Evolutionary conservation across 345 rosid genomes (phyloP).

Genomic region (Citrus inodora): DNA sequence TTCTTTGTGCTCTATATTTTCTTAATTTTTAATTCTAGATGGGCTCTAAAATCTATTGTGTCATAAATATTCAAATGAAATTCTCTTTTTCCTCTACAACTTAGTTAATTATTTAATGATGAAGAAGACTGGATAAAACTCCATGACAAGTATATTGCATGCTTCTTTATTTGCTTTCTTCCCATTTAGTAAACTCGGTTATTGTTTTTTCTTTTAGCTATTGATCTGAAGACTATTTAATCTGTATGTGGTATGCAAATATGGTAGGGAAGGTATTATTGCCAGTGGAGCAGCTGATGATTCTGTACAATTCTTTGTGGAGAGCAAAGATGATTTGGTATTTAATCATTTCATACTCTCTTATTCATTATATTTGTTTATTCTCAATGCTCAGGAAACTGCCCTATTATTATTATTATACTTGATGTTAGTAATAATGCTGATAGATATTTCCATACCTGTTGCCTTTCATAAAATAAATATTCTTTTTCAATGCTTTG

Average conservation of each 20-base stretch:
- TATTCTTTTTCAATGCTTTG: background rate
- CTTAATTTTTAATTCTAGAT: background rate
- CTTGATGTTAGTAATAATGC: background rate
- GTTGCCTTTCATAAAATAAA: background rate
- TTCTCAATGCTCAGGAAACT: background rate
- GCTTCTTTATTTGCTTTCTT: background rate
- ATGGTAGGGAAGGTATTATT: slow-evolving; percentile 70
- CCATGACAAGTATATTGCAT: background rate
- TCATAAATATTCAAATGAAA: background rate
- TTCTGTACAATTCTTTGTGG: slow-evolving; percentile 70
- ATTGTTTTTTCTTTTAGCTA: background rate
- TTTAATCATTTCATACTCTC: background rate
- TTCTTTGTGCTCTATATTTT: background rate
- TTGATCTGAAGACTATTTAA: background rate
- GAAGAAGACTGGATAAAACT: background rate
- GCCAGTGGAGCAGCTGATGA: slow-evolving; percentile 95
- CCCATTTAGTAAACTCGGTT: background rate
- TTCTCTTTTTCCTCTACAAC: background rate
- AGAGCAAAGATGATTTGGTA: slow-evolving; percentile 65
- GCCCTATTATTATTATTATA: background rate
- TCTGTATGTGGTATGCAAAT: slow-evolving; percentile 4
- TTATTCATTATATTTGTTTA: background rate
- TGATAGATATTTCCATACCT: background rate
- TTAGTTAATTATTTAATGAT: background rate
- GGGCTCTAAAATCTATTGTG: background rate